Evolutionary conservation across 2,329 filamentous ascomycete species (phyloP), one percentile per base, ranked within the genome.

Genomic region (Dactylellina sp.): DNA sequence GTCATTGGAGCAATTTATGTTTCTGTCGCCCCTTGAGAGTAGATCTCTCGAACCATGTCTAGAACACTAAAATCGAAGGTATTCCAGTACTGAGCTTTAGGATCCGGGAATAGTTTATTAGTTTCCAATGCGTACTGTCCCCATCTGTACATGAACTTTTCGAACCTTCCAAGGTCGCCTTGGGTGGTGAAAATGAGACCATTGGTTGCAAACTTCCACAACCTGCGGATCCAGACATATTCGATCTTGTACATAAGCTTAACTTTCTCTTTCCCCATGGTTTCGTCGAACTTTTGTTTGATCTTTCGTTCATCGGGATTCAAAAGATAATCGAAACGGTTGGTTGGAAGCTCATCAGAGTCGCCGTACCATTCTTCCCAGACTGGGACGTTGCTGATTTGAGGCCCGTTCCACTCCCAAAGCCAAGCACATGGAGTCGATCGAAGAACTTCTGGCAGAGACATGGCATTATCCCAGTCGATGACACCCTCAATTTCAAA

Each of bases 291-390:
- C 2, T 39, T 60, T 7, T 47, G 37, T 20, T 74, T 74, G 32
- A 74, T 66, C 32, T 16, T 57, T 24, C 61, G 61, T 7, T 66
- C 70, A 32, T 74, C 70, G 14, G 70, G 61, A n/a, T 62, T 62
- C 24, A 74, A 61, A 7, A 61, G 61, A 28, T 61, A 66, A 6
- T 66, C 55, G 37, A 74, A 74, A 49, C 70, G 70, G 7, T 55
- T 25, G 16, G 18, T 39, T 7, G 70, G 70, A n/a, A 74, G 56
- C 32, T 66, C 61, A 22, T 74, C 70, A 9, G 70, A 74, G 42
- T 74, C 70, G 1, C 70, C 70, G 14, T 66, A 74, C 61, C 63
- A 74, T 61, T 74, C 70, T 20, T 74, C 70, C 70, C 61, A 74
- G 7, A 16, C 47, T 20, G 70, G 70, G 14, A 46, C n/a, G 16